Percentiles rank a stretch among this genome's conserved stretches.
Conservation (phyloP, 805 yeast genomes). For the Wickerhamomyces silvicola region DNA sequence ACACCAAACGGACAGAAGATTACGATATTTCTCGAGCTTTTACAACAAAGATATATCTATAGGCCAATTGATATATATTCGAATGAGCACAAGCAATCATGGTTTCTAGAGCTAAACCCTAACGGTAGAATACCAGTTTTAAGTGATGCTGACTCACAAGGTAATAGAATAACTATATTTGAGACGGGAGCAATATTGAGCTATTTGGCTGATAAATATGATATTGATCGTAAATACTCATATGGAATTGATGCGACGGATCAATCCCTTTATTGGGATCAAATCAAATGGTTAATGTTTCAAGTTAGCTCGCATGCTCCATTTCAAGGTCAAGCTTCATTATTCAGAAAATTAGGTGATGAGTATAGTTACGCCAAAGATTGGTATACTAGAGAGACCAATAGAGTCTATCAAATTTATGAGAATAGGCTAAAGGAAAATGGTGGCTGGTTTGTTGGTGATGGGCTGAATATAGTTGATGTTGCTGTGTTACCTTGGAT, state of each 20-base stretch:
- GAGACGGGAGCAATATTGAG: slow-evolving; percentile 52
- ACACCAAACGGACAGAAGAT: background rate
- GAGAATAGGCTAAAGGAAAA: slow-evolving; percentile 2
- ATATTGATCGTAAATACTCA: slow-evolving; percentile 35
- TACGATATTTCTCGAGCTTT: background rate
- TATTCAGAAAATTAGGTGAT: background rate
- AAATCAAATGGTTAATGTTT: slow-evolving; percentile 43
- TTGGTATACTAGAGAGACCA: slow-evolving; percentile 3
- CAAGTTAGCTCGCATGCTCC: slow-evolving; percentile 53
- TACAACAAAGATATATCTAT: slow-evolving; percentile 16
- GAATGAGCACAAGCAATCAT: slow-evolving; percentile 41
- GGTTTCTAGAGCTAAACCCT: slow-evolving; percentile 46
- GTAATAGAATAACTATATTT: slow-evolving; percentile 33
- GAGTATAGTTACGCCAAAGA: slow-evolving; percentile 1
- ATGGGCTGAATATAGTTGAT: slow-evolving; percentile 5
- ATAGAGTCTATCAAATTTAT: slow-evolving; percentile 1
- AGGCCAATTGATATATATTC: slow-evolving; percentile 31
- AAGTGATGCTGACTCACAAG: too few species aligned
- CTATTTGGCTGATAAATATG: slow-evolving; percentile 50
- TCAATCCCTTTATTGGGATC: slow-evolving; percentile 38
- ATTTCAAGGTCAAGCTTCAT: slow-evolving; percentile 45
- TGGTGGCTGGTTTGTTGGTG: slow-evolving; percentile 5
- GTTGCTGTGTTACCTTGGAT: slow-evolving; percentile 5
- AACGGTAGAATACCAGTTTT: slow-evolving; percentile 55
- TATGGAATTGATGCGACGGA: slow-evolving; percentile 23